Base-by-base conservation (phyloP, 2,329 filamentous ascomycete genomes). In the Ophiocordyceps camponoti-saundersi region DNA sequence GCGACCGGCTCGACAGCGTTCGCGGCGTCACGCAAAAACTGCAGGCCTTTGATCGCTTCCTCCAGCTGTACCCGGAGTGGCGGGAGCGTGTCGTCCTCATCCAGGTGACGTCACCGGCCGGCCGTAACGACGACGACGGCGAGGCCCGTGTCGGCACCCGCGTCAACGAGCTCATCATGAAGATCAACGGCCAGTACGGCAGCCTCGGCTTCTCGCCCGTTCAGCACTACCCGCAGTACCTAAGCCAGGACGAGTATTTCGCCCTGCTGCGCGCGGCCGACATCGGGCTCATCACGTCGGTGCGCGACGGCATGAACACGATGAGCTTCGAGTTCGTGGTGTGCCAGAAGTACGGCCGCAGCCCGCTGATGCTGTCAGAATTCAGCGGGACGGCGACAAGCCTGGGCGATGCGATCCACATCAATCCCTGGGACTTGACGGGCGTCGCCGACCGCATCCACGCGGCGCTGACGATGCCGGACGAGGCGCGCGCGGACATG, bases 261-360 rank as follows among this genome's bases (percentile, higher is more conserved):
- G 89, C 90, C 4, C 75, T 96, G n/a, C 74, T 96, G 46, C 80
- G 90, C 22, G 79, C 87, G 3, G 89, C 85, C 32, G 88, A 96
- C 61, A 85, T 95, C 53, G 90, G 88, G 4, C 71, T 96, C 45
- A 95, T 96, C 63, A 95, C 92, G 7, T 95, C 87, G 54, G 89
- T 96, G 21, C 80, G 90, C 50, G 92, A 96, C 61, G 90, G 90
- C 49, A 95, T 96, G 89, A 96, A 95, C 68, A 95, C 90, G 0
- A 95, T 89, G 20, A 93, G 87, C 60, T 70, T 96, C 55, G 92
- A 96, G 64, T 96, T 95, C 60, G 80, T 96, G 48, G 76, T 95
- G 48, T 94, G 87, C 62, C 90, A 96, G 64, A 84, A 86, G 57
- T 82, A 92, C 52, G 81, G 80, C 48, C 80, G 89, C 54, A 85